A percentile compares a stretch with the other conserved stretches of the same genome.
phyloP scores from a whole-genome alignment of 306 rosid genomes.

The Castanospermum australe region DNA sequence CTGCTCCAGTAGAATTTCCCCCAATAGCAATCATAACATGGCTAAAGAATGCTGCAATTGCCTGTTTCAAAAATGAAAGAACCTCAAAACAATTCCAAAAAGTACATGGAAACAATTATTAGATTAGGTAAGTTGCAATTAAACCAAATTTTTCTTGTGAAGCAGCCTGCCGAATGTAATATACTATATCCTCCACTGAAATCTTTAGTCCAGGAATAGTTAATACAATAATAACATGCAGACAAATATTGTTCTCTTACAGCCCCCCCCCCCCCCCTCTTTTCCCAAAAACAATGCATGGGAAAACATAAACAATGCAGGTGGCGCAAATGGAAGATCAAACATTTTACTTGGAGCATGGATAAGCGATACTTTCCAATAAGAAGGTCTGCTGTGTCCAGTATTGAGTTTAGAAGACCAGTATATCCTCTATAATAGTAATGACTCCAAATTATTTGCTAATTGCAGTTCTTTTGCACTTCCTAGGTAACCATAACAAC shows the following conservation, averaged over 20 bases:
- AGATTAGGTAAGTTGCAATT: neutral
- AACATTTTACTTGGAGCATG: neutral
- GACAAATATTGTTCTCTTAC: neutral
- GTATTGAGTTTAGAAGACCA: neutral
- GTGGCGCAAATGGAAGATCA: neutral
- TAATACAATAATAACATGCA: neutral
- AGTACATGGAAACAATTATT: slow-evolving; percentile 2
- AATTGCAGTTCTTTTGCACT: neutral
- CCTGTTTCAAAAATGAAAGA: slow-evolving; percentile 38
- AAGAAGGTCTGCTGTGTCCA: neutral
- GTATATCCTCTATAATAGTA: neutral
- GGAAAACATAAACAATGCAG: neutral
- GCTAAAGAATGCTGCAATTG: slow-evolving; percentile 80
- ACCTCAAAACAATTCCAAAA: slow-evolving; percentile 23
- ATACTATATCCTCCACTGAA: neutral
- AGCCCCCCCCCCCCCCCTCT: neutral
- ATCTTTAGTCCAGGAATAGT: neutral
- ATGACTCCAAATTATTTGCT: neutral
- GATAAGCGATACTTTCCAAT: neutral
- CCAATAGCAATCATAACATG: slow-evolving; percentile 79
- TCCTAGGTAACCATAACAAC: neutral
- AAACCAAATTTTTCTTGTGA: neutral
- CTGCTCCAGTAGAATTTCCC: slow-evolving; percentile 78
- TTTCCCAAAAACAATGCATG: too few relatives aligned
- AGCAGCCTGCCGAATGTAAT: neutral